Percentiles rank a stretch among this genome's conserved stretches.
Conservation (phyloP, 2,329 filamentous ascomycete species). For the Diplodia corticola region DNA sequence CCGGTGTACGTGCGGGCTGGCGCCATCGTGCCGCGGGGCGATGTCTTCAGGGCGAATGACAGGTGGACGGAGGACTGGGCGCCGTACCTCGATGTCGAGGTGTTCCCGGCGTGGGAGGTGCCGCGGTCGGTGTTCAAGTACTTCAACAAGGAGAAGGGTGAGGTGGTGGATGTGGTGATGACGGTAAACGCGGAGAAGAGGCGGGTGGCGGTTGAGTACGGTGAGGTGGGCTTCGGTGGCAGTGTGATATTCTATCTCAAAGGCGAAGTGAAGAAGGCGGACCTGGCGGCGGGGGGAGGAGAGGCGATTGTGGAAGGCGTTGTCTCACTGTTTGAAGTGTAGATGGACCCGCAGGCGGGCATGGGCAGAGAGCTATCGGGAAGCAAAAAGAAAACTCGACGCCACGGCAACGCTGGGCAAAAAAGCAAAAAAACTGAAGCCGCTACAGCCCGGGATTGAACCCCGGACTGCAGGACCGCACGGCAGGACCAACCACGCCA, state of each 20-base stretch:
- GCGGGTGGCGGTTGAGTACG: slow-evolving; percentile 27
- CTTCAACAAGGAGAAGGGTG: slow-evolving; percentile 29
- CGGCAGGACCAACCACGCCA: no score
- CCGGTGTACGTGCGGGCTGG: slow-evolving; percentile 39
- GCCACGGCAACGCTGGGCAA: no score
- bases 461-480: no score
- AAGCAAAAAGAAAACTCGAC: no score
- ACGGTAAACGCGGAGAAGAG: slow-evolving; percentile 23
- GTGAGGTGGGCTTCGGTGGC: slow-evolving; percentile 26
- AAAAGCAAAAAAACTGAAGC: no score
- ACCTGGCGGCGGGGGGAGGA: neutral
- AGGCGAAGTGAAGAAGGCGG: slow-evolving; percentile 18
- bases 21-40: slow-evolving; percentile 37
- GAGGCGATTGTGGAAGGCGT: neutral
- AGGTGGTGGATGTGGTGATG: slow-evolving; percentile 24
- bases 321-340: neutral
- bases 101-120: slow-evolving; percentile 35
- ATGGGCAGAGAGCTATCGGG: neutral
- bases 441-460: no score
- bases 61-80: slow-evolving; percentile 37
- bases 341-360: neutral
- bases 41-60: slow-evolving; percentile 39
- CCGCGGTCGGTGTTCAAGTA: slow-evolving; percentile 31
- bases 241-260: slow-evolving; percentile 26
- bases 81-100: slow-evolving; percentile 34